Evolutionary conservation across 371 early-diverging fungal genomes (phyloP).

Genomic region (Syncephalastrum monosporum): DNA sequence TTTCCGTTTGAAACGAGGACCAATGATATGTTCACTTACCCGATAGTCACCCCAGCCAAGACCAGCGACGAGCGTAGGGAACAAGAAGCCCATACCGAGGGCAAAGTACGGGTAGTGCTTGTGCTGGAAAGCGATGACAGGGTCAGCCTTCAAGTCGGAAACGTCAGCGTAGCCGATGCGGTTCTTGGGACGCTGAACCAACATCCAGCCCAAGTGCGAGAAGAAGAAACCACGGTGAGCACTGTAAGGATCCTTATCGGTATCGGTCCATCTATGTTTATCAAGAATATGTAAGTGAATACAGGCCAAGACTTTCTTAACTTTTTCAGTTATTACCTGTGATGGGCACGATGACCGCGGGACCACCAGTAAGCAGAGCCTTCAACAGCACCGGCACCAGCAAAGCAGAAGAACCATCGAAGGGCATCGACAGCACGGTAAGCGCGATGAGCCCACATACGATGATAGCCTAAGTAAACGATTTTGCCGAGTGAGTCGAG

Average conservation of each 20-base stretch:
- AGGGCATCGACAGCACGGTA: constrained; percentile 62
- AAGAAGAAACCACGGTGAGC: constrained; percentile 85
- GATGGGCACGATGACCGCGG: constrained; percentile 88
- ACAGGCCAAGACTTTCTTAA: constrained; percentile 1
- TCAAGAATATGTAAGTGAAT: constrained; percentile 11
- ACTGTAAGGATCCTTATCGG: constrained; percentile 87
- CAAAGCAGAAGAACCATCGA: constrained; percentile 62
- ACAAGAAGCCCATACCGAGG: constrained; percentile 67
- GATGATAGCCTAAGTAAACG: constrained; percentile 66
- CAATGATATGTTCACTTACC: constrained; percentile 23
- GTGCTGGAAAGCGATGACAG: constrained; percentile 82
- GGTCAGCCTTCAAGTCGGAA: constrained; percentile 79
- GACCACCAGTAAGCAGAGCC: constrained; percentile 88
- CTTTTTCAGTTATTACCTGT: constrained; percentile 57
- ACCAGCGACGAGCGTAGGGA: constrained; percentile 83
- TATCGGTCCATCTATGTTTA: constrained; percentile 72
- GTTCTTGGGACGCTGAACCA: constrained; percentile 71
- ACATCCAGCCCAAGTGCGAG: constrained; percentile 92
- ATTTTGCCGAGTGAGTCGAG: neutral
- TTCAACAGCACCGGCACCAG: constrained; percentile 77
- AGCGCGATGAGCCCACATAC: constrained; percentile 80
- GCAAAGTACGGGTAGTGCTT: constrained; percentile 76
- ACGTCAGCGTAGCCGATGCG: constrained; percentile 82
- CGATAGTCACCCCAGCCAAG: constrained; percentile 88
- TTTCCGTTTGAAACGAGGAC: neutral